Percentiles rank a stretch among this genome's conserved stretches.
These are phyloP conservation scores for Tilletia walkeri DNA, from an alignment of 1,284 basidiomycete genomes.

Conservation along the genomic window DNA sequence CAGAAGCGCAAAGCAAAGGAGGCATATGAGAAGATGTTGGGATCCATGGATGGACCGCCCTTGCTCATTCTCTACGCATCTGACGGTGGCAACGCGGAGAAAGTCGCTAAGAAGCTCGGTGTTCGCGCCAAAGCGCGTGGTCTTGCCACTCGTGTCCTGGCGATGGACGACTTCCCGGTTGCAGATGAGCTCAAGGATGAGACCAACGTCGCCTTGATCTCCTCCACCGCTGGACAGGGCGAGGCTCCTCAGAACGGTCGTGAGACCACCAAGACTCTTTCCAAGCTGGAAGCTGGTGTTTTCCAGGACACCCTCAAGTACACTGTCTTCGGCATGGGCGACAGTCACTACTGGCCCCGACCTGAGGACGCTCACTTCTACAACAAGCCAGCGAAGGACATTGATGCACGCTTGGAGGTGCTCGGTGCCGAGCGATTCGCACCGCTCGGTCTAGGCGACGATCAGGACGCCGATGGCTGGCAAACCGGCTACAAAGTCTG, in stretches of 20 bases:
- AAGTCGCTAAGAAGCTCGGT: conserved; percentile 84
- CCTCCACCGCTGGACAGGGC: conserved; percentile 97
- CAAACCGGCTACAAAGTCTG: conserved; percentile 94
- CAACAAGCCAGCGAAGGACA: conserved; percentile 93
- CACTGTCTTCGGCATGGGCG: conserved; percentile 90
- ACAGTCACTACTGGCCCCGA: conserved; percentile 98
- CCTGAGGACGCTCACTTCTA: conserved; percentile 94
- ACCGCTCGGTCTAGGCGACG: conserved; percentile 77
- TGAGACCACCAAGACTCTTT: conserved; percentile 79
- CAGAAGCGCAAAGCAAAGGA: conserved; percentile 79
- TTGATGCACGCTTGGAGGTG: conserved; percentile 65
- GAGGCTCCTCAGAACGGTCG: conserved; percentile 96
- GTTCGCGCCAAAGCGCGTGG: conserved; percentile 81
- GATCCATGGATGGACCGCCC: conserved; percentile 83
- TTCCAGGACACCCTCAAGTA: conserved; percentile 33
- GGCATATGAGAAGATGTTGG: conserved; percentile 80
- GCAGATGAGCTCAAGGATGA: conserved; percentile 63
- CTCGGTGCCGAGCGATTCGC: conserved; percentile 49
- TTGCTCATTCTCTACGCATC: conserved; percentile 86
- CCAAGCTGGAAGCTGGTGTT: conserved; percentile 58
- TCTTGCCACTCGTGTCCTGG: conserved; percentile 63
- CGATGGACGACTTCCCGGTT: conserved; percentile 73
- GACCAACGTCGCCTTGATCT: conserved; percentile 78
- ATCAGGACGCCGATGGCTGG: conserved; percentile 93
- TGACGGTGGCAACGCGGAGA: conserved; percentile 91